These are phyloP conservation scores for Torulaspora maleeae DNA, from an alignment of 805 yeast species.

Conservation along the genomic window DNA sequence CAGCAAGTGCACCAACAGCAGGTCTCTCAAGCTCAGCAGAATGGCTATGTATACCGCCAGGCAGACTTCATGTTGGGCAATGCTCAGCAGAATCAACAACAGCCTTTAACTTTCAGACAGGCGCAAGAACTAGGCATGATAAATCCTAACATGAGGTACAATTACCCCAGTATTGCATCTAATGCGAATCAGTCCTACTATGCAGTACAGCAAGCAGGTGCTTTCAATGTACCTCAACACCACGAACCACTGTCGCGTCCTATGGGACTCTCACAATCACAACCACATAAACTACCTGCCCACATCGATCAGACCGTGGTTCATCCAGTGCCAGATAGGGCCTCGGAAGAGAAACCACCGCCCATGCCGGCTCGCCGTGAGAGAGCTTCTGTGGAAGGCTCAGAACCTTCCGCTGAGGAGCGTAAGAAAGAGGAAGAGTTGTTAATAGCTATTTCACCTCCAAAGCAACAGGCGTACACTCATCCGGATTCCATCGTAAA, in stretches of 20 bases:
- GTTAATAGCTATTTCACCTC: conserved; percentile 15
- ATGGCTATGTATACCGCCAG: conserved; percentile 2
- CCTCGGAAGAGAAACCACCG: conserved; percentile 14
- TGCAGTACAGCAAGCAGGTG: conserved; percentile 3
- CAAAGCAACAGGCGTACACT: conserved; percentile 7
- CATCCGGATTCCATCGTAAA: neutral
- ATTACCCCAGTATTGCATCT: conserved; percentile 4
- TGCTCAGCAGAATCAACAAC: conserved; percentile 6
- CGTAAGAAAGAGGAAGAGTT: conserved; percentile 7
- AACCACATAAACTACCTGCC: conserved; percentile 8
- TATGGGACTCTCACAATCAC: conserved; percentile 9
- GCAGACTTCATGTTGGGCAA: conserved; percentile 4
- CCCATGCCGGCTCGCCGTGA: conserved; percentile 20
- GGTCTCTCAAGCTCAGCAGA: conserved; percentile 8
- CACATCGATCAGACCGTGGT: conserved; percentile 4
- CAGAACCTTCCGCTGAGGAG: neutral
- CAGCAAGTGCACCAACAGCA: conserved; percentile 9
- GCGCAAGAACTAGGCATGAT: conserved; percentile 1
- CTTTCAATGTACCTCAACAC: neutral
- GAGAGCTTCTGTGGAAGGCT: neutral
- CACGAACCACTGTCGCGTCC: neutral
- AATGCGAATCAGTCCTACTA: conserved; percentile 8
- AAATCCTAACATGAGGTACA: conserved; percentile 4
- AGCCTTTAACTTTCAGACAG: conserved; percentile 7
- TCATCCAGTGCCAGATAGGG: neutral